phyloP scores from a whole-genome alignment of 2,329 filamentous ascomycete species.

The Thermoascus crustaceus region DNA sequence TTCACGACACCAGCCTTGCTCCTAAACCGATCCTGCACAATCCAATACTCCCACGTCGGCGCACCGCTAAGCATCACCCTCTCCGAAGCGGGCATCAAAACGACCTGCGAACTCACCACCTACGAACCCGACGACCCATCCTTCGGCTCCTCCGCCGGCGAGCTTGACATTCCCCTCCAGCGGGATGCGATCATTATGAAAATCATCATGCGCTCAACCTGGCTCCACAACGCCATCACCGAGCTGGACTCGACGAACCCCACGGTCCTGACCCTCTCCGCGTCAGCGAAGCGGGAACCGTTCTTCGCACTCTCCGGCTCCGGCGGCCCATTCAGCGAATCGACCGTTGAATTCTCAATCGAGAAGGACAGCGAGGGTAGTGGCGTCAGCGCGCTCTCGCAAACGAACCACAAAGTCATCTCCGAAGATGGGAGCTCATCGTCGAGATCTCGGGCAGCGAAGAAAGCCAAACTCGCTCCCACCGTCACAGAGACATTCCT shows the following conservation, averaged over 20 bases:
- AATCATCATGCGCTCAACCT: constrained; percentile 72
- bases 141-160: constrained; percentile 15
- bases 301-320: constrained; percentile 66
- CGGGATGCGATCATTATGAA: constrained; percentile 75
- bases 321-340: constrained; percentile 51
- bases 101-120: constrained; percentile 81
- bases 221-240: constrained; percentile 44
- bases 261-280: constrained; percentile 59
- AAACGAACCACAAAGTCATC: constrained; percentile 24
- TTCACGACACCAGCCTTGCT: constrained; percentile 78
- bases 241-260: constrained; percentile 60
- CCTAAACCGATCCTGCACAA: constrained; percentile 75
- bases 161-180: constrained; percentile 67
- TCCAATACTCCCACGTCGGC: constrained; percentile 68
- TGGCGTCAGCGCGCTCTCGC: constrained; percentile 16
- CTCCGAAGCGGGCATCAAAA: constrained; percentile 77
- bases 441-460: constrained; percentile 23
- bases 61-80: constrained; percentile 76
- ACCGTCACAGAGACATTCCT: constrained; percentile 44
- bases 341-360: constrained; percentile 52
- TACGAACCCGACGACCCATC: constrained; percentile 74
- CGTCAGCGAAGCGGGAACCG: constrained; percentile 52
- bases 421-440: constrained; percentile 32
- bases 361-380: constrained; percentile 27
- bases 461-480: constrained; percentile 30